Evolutionary conservation across 495 filamentous ascomycete species (phyloP), one percentile per base, ranked within the genome.

Genomic region (Halenospora varia): DNA sequence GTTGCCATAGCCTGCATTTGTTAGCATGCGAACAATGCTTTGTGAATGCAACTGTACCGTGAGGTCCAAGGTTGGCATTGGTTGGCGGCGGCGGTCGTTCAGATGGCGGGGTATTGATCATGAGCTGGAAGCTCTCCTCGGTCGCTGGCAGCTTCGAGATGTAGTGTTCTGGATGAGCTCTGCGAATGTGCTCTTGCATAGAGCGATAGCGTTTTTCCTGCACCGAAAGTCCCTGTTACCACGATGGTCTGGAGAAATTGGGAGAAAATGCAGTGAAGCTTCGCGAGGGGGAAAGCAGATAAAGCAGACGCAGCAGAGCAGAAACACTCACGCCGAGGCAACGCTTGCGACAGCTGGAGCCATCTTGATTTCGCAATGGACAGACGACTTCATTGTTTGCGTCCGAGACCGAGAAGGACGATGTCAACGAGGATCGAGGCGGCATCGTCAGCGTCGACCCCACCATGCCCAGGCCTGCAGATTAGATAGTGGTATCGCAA

Each of bases 111-210:
- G 90, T 90, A 71, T 83, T 95, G 70, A 96, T 89, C 92, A 96
- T 96, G 68, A 95, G 78, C 64, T 87, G 77, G 76, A 98, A 97
- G 86, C 92, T 96, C 77, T 97, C 94, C 70, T 97, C 92, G 64
- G 94, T 98, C 46, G 94, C 94, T 69, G 94, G 94, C 66, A 98
- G 90, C 85, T 97, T 98, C 59, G 94, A 85, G 63, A 98, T 96
- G 73, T 97, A 98, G 73, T 97, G 86, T 67, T 95, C 93, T 53
- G 94, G 95, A 73, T 98, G 94, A 68, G 94, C 94, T 71, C 94
- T 85, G 64, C 94, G 90, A 64, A 98, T 97, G 68, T 98, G 94
- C 81, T 98, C 94, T 77, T 97, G 95, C 89, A 98, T 98, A 51
- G 93, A 97, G 68, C 94, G 92, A 79, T 91, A 98, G 66, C 92